phyloP scores from a whole-genome alignment of 108 stramenopile species.

The Cafeteria roenbergensis region DNA sequence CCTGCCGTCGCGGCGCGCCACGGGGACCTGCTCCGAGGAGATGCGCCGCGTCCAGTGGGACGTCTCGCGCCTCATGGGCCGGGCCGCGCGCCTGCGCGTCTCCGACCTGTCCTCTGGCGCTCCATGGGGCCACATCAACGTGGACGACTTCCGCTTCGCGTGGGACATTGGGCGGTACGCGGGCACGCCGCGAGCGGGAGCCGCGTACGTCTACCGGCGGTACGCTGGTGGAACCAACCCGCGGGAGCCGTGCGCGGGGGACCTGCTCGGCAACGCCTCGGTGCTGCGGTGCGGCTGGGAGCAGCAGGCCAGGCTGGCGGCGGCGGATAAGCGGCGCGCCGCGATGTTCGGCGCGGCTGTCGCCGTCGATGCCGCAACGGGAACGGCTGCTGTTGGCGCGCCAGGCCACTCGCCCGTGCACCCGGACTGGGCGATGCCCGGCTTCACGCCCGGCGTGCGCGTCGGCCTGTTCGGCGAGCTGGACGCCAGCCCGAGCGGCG shows the following conservation, averaged over 20 bases:
- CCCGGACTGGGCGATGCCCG: background rate
- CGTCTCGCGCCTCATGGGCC: conserved; percentile 33
- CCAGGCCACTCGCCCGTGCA: conserved; percentile 6
- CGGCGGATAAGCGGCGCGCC: conserved; percentile 50
- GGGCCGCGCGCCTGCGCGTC: conserved; percentile 52
- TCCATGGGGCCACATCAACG: conserved; percentile 66
- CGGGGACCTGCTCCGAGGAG: conserved; percentile 53
- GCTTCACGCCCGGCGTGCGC: background rate
- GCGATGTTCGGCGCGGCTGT: conserved; percentile 49
- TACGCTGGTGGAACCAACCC: background rate
- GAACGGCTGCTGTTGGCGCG: conserved; percentile 50
- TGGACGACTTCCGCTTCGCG: conserved; percentile 54
- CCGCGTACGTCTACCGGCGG: conserved; percentile 52
- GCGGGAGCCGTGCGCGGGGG: background rate
- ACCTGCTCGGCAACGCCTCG: conserved; percentile 2
- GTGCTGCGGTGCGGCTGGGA: conserved; percentile 46
- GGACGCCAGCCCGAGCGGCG: background rate
- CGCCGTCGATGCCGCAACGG: conserved; percentile 38
- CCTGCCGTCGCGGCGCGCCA: conserved; percentile 41
- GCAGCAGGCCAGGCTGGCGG: conserved; percentile 38
- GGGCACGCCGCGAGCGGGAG: conserved; percentile 42
- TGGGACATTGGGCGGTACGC: conserved; percentile 43
- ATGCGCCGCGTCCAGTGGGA: conserved; percentile 50
- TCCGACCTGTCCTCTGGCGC: conserved; percentile 41
- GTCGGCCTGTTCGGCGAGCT: background rate